Evolutionary conservation across 495 filamentous ascomycete species (phyloP).

Genomic region (Lasiosphaeria hispida): DNA sequence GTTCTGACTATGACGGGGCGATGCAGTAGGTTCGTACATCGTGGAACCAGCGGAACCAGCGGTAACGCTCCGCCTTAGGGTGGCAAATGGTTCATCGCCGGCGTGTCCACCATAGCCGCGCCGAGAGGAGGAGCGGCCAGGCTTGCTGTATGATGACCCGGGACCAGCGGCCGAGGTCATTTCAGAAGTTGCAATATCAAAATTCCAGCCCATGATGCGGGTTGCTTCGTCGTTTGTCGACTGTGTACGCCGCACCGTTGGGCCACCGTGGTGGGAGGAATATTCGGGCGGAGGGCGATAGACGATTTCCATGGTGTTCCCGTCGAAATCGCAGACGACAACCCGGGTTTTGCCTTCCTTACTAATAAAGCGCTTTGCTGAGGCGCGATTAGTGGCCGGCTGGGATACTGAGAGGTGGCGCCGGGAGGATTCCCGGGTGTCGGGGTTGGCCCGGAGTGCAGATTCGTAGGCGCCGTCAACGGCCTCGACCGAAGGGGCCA

Average conservation of each 20-base stretch:
- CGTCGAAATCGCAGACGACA: conserved; percentile 48
- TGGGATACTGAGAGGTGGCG: conserved; percentile 21
- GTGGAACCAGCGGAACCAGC: conserved; percentile 34
- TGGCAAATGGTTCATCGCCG: conserved; percentile 28
- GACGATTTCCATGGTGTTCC: conserved; percentile 51
- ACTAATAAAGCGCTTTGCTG: conserved; percentile 15
- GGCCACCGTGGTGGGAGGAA: conserved; percentile 32
- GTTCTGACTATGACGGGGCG: conserved; percentile 36
- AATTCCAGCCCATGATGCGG: conserved; percentile 51
- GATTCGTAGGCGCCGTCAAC: conserved; percentile 45
- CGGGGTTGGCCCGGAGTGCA: conserved; percentile 41
- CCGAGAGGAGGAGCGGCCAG: conserved; percentile 23
- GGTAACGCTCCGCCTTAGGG: conserved; percentile 35
- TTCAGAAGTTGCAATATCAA: conserved; percentile 37
- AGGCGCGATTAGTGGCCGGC: conserved; percentile 19
- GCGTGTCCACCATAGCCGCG: conserved; percentile 18
- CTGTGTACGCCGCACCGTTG: conserved; percentile 31
- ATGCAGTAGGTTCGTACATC: conserved; percentile 28
- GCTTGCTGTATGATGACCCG: conserved; percentile 23
- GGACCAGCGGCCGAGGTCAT: conserved; percentile 7
- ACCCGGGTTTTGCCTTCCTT: conserved; percentile 34
- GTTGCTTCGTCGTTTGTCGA: conserved; percentile 42
- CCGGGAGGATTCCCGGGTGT: conserved; percentile 15
- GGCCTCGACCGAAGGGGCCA: conserved; percentile 38
- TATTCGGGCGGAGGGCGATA: conserved; percentile 34